phyloP scores from a whole-genome alignment of 441 rosid species.

The Manihot esculenta region DNA sequence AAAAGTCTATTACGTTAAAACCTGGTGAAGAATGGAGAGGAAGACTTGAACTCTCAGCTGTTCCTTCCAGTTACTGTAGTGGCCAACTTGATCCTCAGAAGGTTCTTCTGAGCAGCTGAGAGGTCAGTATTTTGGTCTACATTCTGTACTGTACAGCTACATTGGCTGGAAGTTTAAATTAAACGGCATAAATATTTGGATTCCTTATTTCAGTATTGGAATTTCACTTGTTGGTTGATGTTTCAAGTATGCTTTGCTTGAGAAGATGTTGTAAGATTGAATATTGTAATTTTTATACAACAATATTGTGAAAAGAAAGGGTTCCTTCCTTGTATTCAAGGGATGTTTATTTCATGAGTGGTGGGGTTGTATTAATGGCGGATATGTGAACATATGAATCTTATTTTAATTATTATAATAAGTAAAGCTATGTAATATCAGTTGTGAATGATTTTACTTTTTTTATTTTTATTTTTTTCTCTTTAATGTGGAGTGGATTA shows the following conservation, averaged over 20 bases:
- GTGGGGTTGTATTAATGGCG: too few species aligned
- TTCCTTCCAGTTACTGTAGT: conserved; percentile 90
- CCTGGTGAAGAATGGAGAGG: conserved; percentile 95
- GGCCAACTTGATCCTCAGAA: conserved; percentile 88
- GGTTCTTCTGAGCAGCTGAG: conserved; percentile 51
- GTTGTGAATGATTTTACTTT: too few species aligned
- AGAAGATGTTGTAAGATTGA: neutral
- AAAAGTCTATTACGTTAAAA: conserved; percentile 66
- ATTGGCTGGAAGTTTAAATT: neutral
- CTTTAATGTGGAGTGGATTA: too few species aligned
- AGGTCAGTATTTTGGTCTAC: conserved; percentile 10
- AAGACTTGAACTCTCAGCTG: conserved; percentile 80
- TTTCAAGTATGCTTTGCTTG: conserved; percentile 12
- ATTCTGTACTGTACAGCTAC: conserved; percentile 19
- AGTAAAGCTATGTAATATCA: too few species aligned
- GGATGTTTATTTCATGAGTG: neutral
- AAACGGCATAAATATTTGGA: conserved; percentile 3
- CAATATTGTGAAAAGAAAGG: conserved; percentile 7
- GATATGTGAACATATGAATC: too few species aligned
- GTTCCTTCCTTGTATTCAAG: neutral
- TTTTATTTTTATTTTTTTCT: too few species aligned
- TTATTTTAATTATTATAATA: too few species aligned
- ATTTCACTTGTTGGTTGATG: neutral
- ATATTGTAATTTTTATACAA: conserved; percentile 13
- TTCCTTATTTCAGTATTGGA: conserved; percentile 5